phyloP scores from a whole-genome alignment of 1,139 yeast species.

The Taphrina deformans region DNA sequence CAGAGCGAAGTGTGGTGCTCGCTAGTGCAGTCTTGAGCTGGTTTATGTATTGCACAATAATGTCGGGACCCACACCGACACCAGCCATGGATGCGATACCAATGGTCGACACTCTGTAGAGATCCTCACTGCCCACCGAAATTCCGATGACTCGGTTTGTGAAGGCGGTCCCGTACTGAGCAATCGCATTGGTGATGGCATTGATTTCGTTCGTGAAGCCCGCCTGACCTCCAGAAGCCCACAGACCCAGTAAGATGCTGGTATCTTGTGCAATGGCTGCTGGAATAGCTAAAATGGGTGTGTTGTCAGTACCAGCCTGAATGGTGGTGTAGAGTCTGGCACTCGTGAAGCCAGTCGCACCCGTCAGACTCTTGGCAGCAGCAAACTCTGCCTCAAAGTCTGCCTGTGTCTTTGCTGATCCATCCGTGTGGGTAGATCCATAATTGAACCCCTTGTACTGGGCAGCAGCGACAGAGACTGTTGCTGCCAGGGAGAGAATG shows the following conservation, averaged over 20 bases:
- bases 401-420: slow-evolving; percentile 21
- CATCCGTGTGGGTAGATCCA: slow-evolving; percentile 13
- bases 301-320: not conserved
- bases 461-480: slow-evolving; percentile 11
- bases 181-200: slow-evolving; percentile 67
- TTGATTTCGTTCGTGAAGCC: slow-evolving; percentile 61
- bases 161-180: slow-evolving; percentile 64
- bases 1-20: not conserved
- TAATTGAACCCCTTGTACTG: slow-evolving; percentile 22
- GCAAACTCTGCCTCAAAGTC: slow-evolving; percentile 20
- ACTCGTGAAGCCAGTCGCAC: slow-evolving; percentile 21
- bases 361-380: slow-evolving; percentile 3
- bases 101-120: slow-evolving; percentile 60
- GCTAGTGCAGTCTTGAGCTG: slow-evolving; percentile 13
- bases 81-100: slow-evolving; percentile 14
- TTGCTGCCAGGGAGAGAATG: slow-evolving; percentile 6
- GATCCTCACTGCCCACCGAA: slow-evolving; percentile 88
- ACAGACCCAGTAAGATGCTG: slow-evolving; percentile 78
- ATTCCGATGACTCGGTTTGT: slow-evolving; percentile 55
- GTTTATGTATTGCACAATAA: slow-evolving; percentile 43
- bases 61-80: slow-evolving; percentile 48
- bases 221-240: slow-evolving; percentile 84
- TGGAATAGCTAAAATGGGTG: slow-evolving; percentile 58
- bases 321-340: slow-evolving; percentile 17
- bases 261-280: slow-evolving; percentile 64